These are phyloP conservation scores for Aspergillus wentii DNA, from an alignment of 495 filamentous ascomycete genomes.

Conservation along the genomic window DNA sequence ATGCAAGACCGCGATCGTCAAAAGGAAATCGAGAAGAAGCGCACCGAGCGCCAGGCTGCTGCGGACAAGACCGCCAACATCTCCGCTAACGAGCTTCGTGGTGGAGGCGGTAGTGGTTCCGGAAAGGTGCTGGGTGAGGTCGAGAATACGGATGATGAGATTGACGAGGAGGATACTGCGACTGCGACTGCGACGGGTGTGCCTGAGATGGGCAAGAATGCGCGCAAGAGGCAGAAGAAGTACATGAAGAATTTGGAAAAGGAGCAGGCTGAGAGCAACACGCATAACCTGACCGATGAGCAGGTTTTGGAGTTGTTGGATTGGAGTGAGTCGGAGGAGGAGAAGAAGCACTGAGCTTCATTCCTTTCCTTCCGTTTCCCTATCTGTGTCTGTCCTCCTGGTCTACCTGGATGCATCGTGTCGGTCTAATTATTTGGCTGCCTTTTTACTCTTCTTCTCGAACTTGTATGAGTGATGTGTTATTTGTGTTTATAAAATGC, in stretches of 20 bases:
- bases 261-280: conserved; percentile 42
- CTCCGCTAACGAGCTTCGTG: conserved; percentile 56
- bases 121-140: conserved; percentile 39
- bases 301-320: conserved; percentile 66
- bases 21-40: conserved; percentile 45
- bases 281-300: conserved; percentile 42
- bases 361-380: background rate
- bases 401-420: background rate
- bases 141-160: conserved; percentile 45
- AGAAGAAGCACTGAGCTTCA: conserved; percentile 18
- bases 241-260: conserved; percentile 47
- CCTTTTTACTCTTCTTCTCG: background rate
- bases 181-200: conserved; percentile 38
- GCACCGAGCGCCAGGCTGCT: conserved; percentile 30
- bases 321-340: conserved; percentile 43
- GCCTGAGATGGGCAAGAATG: conserved; percentile 47
- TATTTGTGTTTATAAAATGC: too few relatives aligned
- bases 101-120: conserved; percentile 41
- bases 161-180: conserved; percentile 37
- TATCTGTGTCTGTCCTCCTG: background rate
- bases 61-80: conserved; percentile 56
- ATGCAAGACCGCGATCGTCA: conserved; percentile 53
- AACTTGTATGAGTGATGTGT: background rate
- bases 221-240: conserved; percentile 59
- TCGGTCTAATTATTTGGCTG: background rate